Evolutionary conservation across 345 rosid species (phyloP), one percentile per base, ranked within the genome.

Genomic region (Triadica sebifera): DNA sequence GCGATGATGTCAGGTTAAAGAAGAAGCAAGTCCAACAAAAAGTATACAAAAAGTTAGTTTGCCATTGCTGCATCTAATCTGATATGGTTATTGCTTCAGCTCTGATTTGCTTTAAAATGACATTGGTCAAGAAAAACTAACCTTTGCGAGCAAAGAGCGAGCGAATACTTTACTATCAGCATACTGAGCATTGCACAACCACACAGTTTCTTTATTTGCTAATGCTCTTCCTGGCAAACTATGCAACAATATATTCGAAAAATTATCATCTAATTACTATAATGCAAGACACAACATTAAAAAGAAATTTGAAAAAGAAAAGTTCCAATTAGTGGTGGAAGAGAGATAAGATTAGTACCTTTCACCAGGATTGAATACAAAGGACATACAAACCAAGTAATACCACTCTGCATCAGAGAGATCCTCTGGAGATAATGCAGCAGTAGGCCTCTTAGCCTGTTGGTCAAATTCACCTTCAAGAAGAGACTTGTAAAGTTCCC

Each of bases 321-420:
- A 53, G 11, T 11, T 66, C 47, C 5, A 50, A 41, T 22, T n/a
- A 41, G 1, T 22, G 39, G 51, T 3, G 34, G 72, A 70, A 53
- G 67, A 70, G 52, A 75, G 81, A 52, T 41, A 4, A 41, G 45
- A 67, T 65, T 20, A n/a, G 55, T 85, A 95, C 98, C 97, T 85
- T 84, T 93, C 86, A 62, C 97, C 91, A 47, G 82, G 82, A 80
- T 87, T 82, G 92, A 95, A 95, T 57, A 82, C 80, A 79, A 91
- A 95, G 70, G 99, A 93, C 98, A 95, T 95, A 87, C 94, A 95
- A 78, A 95, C 97, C 85, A 95, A 71, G 85, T 95, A 95, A 80
- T 93, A 93, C 99, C 98, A 95, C 87, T 95, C 99, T 47, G 89
- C 90, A 78, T 93, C 96, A 5, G 97, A 79, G 29, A 95, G 89